Evolutionary conservation across 179 eudicot species (phyloP).

Genomic region (Pouteria campechiana): DNA sequence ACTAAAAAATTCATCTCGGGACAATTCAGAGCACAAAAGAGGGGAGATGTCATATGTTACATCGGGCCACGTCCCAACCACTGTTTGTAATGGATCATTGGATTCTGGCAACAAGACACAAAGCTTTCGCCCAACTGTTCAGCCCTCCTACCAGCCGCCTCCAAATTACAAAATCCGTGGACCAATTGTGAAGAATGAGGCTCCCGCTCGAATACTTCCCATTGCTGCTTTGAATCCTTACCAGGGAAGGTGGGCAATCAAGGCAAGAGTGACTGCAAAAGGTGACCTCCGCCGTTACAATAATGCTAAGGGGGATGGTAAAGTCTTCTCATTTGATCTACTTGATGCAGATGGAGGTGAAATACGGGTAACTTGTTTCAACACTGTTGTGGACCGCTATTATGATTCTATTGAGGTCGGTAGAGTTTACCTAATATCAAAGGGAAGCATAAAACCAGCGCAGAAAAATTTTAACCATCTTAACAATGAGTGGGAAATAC

Average conservation of each 20-base stretch:
- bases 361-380: slow-evolving; percentile 91
- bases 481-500: slow-evolving; percentile 95
- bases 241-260: slow-evolving; percentile 96
- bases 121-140: slow-evolving; percentile 61
- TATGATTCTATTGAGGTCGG: slow-evolving; percentile 58
- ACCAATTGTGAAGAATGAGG: slow-evolving; percentile 90
- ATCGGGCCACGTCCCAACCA: no score
- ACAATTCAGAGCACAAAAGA: slow-evolving; percentile 6
- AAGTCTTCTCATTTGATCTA: slow-evolving; percentile 93
- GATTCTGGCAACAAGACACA: slow-evolving; percentile 21
- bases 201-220: slow-evolving; percentile 81
- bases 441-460: slow-evolving; percentile 77
- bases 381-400: slow-evolving; percentile 84
- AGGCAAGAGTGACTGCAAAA: slow-evolving; percentile 92
- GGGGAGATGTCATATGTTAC: no score
- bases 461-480: slow-evolving; percentile 85
- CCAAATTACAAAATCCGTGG: slow-evolving; percentile 78
- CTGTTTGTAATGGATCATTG: slow-evolving; percentile 9
- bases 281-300: slow-evolving; percentile 84
- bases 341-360: slow-evolving; percentile 94
- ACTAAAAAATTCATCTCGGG: slow-evolving; percentile 24
- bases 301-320: slow-evolving; percentile 90
- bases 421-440: slow-evolving; percentile 78
- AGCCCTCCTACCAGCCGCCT: slow-evolving; percentile 91
- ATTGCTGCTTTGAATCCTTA: slow-evolving; percentile 91